Evolutionary conservation across 805 yeast genomes (phyloP).

Genomic region (Geotrichum ghanense): DNA sequence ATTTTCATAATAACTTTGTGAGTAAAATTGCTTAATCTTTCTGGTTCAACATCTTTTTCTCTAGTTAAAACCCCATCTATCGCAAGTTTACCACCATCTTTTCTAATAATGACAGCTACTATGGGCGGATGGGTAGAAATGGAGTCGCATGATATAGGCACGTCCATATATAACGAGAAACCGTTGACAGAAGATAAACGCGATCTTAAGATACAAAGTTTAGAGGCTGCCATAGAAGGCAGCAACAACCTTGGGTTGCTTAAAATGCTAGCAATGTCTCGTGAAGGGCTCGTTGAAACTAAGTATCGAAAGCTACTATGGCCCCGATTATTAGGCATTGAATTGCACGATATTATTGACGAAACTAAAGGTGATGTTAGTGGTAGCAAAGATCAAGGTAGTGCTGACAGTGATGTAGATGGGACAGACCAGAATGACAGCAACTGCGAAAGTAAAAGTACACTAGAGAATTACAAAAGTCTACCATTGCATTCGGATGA

Average conservation of each 20-base stretch:
- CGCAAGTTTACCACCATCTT: too few relatives aligned
- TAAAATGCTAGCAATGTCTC: slow-evolving; percentile 30
- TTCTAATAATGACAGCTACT: neutral
- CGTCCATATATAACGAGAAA: slow-evolving; percentile 34
- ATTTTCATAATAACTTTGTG: too few relatives aligned
- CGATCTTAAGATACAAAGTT: slow-evolving; percentile 23
- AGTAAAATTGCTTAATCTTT: too few relatives aligned
- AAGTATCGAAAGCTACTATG: slow-evolving; percentile 35
- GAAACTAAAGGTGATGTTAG: neutral
- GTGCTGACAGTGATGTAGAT: neutral
- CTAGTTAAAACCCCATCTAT: too few relatives aligned
- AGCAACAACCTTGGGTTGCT: slow-evolving; percentile 20
- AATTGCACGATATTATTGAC: neutral
- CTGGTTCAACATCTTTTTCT: too few relatives aligned
- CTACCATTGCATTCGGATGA: slow-evolving; percentile 54
- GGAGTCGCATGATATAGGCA: slow-evolving; percentile 36
- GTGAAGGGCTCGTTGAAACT: slow-evolving; percentile 37
- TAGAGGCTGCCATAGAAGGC: slow-evolving; percentile 28
- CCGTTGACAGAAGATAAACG: slow-evolving; percentile 32
- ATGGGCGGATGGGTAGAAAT: slow-evolving; percentile 40
- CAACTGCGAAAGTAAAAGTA: neutral
- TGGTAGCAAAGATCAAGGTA: neutral
- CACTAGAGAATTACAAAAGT: neutral
- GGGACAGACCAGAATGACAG: neutral
- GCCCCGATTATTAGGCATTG: slow-evolving; percentile 37